Evolutionary conservation across 345 rosid genomes (phyloP).

Genomic region (Boechera retrofracta): DNA sequence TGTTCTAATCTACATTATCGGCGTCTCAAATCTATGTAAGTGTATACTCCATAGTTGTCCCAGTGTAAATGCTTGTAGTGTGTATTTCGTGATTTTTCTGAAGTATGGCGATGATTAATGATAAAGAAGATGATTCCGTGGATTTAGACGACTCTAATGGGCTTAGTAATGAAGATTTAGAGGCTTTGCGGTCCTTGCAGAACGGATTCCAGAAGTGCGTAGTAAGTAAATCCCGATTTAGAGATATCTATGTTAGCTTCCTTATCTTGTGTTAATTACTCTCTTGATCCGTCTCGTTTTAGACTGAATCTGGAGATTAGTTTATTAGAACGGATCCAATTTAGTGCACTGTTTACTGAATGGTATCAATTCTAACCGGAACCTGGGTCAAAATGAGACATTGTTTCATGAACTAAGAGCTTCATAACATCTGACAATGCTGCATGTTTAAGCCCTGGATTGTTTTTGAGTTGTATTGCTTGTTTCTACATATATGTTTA

Average conservation of each 20-base stretch:
- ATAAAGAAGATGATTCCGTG: constrained; percentile 39
- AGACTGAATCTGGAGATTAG: constrained; percentile 13
- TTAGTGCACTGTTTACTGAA: neutral
- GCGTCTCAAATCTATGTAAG: constrained; percentile 72
- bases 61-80: neutral
- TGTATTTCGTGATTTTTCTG: constrained; percentile 12
- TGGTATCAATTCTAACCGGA: too few relatives aligned
- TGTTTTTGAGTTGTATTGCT: neutral
- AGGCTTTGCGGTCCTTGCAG: constrained; percentile 71
- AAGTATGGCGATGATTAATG: constrained; percentile 18
- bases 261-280: neutral
- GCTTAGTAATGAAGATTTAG: constrained; percentile 68
- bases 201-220: constrained; percentile 82
- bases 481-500: constrained; percentile 3
- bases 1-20: constrained; percentile 78
- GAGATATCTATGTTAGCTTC: constrained; percentile 28
- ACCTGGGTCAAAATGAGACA: constrained; percentile 5
- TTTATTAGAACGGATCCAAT: constrained; percentile 9
- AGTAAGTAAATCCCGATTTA: constrained; percentile 51
- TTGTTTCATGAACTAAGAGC: neutral
- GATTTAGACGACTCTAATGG: constrained; percentile 55
- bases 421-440: neutral
- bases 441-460: neutral
- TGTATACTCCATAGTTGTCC: constrained; percentile 20
- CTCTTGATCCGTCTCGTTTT: neutral